phyloP scores from a whole-genome alignment of 768 basidiomycete genomes.

The Macrolepiota albuminosa region DNA sequence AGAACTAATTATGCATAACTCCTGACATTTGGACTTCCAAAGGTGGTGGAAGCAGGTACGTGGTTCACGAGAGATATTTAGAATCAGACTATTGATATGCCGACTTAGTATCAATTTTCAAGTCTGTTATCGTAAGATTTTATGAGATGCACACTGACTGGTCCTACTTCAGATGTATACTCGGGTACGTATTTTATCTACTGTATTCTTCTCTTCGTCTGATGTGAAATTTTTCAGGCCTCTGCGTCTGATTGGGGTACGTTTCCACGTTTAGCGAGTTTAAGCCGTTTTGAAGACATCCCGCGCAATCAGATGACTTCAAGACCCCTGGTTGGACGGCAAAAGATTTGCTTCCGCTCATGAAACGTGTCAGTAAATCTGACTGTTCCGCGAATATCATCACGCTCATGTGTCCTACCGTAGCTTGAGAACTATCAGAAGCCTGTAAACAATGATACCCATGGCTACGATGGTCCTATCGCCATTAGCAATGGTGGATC shows the following conservation, averaged over 20 bases:
- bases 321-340: constrained; percentile 67
- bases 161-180: constrained; percentile 59
- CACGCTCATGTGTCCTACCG: background rate
- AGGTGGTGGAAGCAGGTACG: constrained; percentile 55
- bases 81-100: background rate
- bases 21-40: background rate
- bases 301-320: constrained; percentile 53
- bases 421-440: constrained; percentile 77
- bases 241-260: constrained; percentile 69
- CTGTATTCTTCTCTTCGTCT: background rate
- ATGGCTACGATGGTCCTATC: constrained; percentile 72
- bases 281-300: background rate
- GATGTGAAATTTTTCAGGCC: constrained; percentile 32
- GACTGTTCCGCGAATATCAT: background rate
- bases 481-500: constrained; percentile 69
- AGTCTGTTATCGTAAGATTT: constrained; percentile 17
- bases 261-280: constrained; percentile 9
- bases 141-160: background rate
- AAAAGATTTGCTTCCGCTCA: constrained; percentile 63
- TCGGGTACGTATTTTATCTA: constrained; percentile 30
- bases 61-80: background rate
- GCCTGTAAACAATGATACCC: constrained; percentile 59
- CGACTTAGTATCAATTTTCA: constrained; percentile 65
- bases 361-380: constrained; percentile 50
- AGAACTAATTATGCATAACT: background rate